A percentile compares a stretch with the other conserved stretches of the same genome.
phyloP scores from a whole-genome alignment of 2,329 filamentous ascomycete species.

The Huntiella abstrusa region DNA sequence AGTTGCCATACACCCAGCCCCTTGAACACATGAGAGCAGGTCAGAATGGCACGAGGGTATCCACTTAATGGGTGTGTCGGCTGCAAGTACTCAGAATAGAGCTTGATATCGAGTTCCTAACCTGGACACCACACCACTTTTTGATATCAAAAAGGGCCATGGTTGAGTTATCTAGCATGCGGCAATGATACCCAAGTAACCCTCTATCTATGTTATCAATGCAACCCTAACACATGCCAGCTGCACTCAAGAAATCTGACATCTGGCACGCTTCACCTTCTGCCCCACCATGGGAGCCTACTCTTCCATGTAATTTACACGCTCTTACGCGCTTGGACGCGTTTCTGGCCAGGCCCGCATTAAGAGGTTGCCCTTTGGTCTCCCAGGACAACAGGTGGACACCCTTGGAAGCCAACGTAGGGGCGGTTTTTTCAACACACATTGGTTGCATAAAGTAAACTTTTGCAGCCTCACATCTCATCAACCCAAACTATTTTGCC shows the following conservation, averaged over 20 bases:
- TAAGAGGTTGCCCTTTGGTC: conserved; percentile 9
- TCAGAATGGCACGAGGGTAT: conserved; percentile 9
- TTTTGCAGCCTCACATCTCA: conserved; percentile 4
- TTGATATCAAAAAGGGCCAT: not conserved
- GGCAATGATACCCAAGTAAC: no score
- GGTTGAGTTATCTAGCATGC: not conserved
- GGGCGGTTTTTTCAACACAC: not conserved
- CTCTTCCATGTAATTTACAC: conserved; percentile 7
- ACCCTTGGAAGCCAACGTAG: not conserved
- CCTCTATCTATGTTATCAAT: no score
- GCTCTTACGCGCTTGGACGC: conserved; percentile 6
- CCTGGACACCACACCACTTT: conserved; percentile 5
- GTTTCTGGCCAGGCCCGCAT: conserved; percentile 1
- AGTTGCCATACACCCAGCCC: not conserved
- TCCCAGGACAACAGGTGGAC: not conserved
- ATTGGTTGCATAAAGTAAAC: not conserved
- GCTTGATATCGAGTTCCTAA: not conserved
- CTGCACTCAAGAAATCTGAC: no score
- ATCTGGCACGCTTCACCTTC: no score
- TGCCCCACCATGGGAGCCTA: not conserved
- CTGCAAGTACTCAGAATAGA: not conserved
- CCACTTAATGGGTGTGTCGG: not conserved
- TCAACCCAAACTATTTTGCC: not conserved
- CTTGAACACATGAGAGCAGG: conserved; percentile 5
- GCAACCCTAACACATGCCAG: no score